Conservation (phyloP, 2,329 filamentous ascomycete species). For the Tolypocladium amazonense region DNA sequence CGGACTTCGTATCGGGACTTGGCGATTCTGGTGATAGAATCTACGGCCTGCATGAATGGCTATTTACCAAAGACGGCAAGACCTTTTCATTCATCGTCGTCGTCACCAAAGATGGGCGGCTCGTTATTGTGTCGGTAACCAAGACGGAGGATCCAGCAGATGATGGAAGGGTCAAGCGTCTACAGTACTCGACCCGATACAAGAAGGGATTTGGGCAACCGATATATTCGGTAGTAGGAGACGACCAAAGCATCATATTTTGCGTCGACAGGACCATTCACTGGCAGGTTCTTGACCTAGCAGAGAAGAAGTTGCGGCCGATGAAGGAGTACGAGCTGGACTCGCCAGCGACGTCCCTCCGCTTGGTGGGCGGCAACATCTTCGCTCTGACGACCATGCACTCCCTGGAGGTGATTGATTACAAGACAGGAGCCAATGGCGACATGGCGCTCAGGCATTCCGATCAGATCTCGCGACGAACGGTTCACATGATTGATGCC, state of each 20-base stretch:
- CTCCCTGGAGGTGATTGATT: constrained; percentile 46
- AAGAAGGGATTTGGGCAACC: constrained; percentile 34
- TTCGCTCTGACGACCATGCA: constrained; percentile 42
- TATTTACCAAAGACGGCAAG: constrained; percentile 43
- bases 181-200: constrained; percentile 45
- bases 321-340: constrained; percentile 36
- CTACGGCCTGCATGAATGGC: constrained; percentile 53
- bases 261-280: constrained; percentile 42
- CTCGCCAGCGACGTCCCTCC: constrained; percentile 41
- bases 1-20: constrained; percentile 44
- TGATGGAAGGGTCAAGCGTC: constrained; percentile 7
- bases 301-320: constrained; percentile 38
- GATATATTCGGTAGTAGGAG: constrained; percentile 45
- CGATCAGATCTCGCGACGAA: constrained; percentile 32
- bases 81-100: constrained; percentile 54
- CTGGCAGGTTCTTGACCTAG: constrained; percentile 42
- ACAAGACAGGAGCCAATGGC: constrained; percentile 23
- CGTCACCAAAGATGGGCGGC: constrained; percentile 39
- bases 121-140: constrained; percentile 45
- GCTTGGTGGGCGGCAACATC: constrained; percentile 34
- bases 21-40: constrained; percentile 48
- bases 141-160: constrained; percentile 6
- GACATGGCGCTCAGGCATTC: constrained; percentile 31
- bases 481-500: constrained; percentile 35
- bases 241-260: constrained; percentile 45